These are phyloP conservation scores for Xylaria intraflava DNA, from an alignment of 495 filamentous ascomycete species.

Conservation along the genomic window DNA sequence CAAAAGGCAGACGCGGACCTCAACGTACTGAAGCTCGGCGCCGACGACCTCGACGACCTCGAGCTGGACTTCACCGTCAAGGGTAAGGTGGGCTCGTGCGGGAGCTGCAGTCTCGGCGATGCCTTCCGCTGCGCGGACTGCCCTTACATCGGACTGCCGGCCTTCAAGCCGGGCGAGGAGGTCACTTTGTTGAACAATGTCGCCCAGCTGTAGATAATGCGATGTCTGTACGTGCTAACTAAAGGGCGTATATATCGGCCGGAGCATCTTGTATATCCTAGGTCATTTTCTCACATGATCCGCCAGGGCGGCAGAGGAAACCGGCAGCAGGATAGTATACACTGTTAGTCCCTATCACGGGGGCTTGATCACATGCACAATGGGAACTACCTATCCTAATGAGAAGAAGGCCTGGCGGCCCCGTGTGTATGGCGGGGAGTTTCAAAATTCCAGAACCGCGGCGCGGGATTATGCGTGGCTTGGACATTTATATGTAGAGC, in stretches of 20 bases:
- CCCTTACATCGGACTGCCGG: slow-evolving; percentile 86
- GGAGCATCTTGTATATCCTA: no score
- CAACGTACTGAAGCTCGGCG: slow-evolving; percentile 61
- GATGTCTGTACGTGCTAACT: not conserved
- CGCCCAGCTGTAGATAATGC: slow-evolving; percentile 61
- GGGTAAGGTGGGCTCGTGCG: slow-evolving; percentile 89
- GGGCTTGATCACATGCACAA: no score
- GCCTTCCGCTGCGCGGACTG: slow-evolving; percentile 76
- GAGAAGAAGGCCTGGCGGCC: no score
- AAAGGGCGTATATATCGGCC: not conserved
- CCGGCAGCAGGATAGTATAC: no score
- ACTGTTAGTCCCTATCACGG: no score
- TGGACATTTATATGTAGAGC: no score
- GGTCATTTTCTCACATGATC: no score
- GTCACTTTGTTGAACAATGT: slow-evolving; percentile 79
- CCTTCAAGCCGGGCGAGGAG: slow-evolving; percentile 96
- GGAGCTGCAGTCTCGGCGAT: slow-evolving; percentile 88
- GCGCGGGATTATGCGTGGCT: no score
- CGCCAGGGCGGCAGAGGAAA: no score
- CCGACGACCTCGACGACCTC: slow-evolving; percentile 76
- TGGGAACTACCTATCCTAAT: no score
- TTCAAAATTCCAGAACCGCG: no score
- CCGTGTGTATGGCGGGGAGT: no score
- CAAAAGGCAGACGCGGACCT: slow-evolving; percentile 46
- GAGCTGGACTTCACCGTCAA: slow-evolving; percentile 94